Percentiles rank a stretch among this genome's conserved stretches.
Conservation (phyloP, 2,329 filamentous ascomycete genomes). For the Aspergillus cejpii region DNA sequence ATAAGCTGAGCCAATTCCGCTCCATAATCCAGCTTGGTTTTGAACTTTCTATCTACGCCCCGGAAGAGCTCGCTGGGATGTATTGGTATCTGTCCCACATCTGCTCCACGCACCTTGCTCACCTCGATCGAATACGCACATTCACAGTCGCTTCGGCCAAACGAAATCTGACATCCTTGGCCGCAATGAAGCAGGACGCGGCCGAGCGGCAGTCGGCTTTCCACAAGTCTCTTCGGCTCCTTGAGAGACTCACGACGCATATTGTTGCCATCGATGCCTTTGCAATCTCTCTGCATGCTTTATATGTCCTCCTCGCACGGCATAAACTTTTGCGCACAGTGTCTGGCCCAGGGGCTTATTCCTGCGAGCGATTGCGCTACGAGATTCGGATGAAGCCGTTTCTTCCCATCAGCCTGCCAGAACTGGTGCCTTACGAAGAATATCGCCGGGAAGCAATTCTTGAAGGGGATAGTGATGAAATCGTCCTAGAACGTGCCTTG, state of each 20-base stretch:
- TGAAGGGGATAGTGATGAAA: conserved; percentile 39
- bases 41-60: conserved; percentile 82
- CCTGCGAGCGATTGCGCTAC: conserved; percentile 62
- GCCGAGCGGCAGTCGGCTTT: conserved; percentile 31
- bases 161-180: conserved; percentile 17
- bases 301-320: conserved; percentile 62
- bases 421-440: conserved; percentile 58
- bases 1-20: conserved; percentile 84
- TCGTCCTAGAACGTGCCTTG: conserved; percentile 37
- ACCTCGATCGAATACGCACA: conserved; percentile 66
- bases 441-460: conserved; percentile 46
- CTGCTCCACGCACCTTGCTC: conserved; percentile 58
- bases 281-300: conserved; percentile 46
- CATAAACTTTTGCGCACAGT: conserved; percentile 45
- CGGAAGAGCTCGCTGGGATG: conserved; percentile 78
- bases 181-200: conserved; percentile 12
- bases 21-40: conserved; percentile 87
- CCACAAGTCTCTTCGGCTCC: conserved; percentile 42
- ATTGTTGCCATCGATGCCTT: conserved; percentile 55
- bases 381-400: conserved; percentile 86
- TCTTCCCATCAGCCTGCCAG: conserved; percentile 59
- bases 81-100: conserved; percentile 83
- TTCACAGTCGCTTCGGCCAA: conserved; percentile 47
- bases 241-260: conserved; percentile 58
- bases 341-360: conserved; percentile 55